A percentile compares a stretch with the other conserved stretches of the same genome.
Evolutionary conservation across 2,329 filamentous ascomycete species (phyloP).

Genomic region (Pseudogymnoascus sp.): DNA sequence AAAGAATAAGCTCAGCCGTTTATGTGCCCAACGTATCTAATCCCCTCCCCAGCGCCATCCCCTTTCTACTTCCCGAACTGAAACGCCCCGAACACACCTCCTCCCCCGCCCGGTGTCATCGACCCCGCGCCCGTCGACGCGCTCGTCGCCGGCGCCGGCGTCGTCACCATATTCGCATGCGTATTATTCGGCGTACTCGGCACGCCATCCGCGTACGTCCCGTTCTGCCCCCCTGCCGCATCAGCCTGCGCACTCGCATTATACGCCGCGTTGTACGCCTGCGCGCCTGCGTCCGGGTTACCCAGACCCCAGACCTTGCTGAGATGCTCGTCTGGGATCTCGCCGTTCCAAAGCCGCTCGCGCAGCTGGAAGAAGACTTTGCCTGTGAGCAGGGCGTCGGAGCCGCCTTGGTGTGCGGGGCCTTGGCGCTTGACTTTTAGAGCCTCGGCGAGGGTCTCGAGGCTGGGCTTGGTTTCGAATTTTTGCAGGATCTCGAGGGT

Average conservation of each 20-base stretch:
- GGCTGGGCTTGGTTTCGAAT: conserved; percentile 81
- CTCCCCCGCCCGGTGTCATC: conserved; percentile 70
- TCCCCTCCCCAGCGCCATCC: not conserved
- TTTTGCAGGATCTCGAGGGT: conserved; percentile 71
- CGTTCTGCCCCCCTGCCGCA: conserved; percentile 48
- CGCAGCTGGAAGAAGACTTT: conserved; percentile 92
- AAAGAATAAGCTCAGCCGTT: not conserved
- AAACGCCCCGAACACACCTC: conserved; percentile 70
- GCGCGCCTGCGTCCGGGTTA: conserved; percentile 50
- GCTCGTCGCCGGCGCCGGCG: conserved; percentile 49
- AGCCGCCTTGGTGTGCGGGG: conserved; percentile 84
- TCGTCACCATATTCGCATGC: conserved; percentile 41
- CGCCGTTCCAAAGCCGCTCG: conserved; percentile 77
- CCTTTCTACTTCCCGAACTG: conserved; percentile 23
- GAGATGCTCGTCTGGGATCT: conserved; percentile 72
- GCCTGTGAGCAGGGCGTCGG: conserved; percentile 87
- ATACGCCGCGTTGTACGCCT: conserved; percentile 33
- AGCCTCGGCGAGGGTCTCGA: conserved; percentile 90
- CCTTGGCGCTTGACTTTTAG: conserved; percentile 86
- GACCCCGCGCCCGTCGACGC: conserved; percentile 51
- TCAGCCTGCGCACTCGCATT: conserved; percentile 35
- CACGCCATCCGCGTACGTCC: conserved; percentile 43
- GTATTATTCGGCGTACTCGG: conserved; percentile 66
- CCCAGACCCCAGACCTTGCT: conserved; percentile 93
- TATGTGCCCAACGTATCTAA: not conserved